Evolutionary conservation across 164 flowering plant genomes (phyloP).

Genomic region (Echeveria elegans): DNA sequence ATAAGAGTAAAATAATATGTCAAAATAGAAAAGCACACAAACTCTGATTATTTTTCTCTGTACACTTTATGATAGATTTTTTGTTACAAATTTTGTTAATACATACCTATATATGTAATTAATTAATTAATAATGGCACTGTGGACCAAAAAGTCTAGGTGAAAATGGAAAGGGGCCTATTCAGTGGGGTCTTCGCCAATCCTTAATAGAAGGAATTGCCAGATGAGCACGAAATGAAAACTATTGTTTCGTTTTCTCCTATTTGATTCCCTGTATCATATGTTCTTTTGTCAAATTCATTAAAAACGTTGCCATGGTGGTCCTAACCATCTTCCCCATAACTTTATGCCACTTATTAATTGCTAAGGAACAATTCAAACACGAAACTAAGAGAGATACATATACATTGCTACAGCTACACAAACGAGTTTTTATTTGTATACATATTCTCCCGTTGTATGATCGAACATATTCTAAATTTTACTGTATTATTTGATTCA

Average conservation of each 20-base stretch:
- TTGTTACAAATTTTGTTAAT: no score
- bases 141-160: conserved; percentile 25
- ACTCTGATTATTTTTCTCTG: no score
- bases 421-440: no score
- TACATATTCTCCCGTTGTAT: no score
- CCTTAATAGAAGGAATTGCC: conserved; percentile 22
- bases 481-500: no score
- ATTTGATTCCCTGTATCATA: conserved; percentile 8
- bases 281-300: conserved; percentile 10
- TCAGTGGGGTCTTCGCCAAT: conserved; percentile 24
- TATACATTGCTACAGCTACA: background rate
- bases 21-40: no score
- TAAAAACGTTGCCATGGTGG: conserved; percentile 16
- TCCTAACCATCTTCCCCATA: conserved; percentile 21
- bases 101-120: no score
- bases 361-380: background rate
- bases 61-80: no score
- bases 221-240: conserved; percentile 17
- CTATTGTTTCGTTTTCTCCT: background rate
- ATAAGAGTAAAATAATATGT: no score
- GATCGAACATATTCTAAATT: no score
- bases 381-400: background rate
- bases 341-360: conserved; percentile 7
- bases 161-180: conserved; percentile 14
- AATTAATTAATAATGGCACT: conserved; percentile 8